Evolutionary conservation across 2,329 filamentous ascomycete genomes (phyloP), one percentile per base, ranked within the genome.

Genomic region (Beauveria medogensis): DNA sequence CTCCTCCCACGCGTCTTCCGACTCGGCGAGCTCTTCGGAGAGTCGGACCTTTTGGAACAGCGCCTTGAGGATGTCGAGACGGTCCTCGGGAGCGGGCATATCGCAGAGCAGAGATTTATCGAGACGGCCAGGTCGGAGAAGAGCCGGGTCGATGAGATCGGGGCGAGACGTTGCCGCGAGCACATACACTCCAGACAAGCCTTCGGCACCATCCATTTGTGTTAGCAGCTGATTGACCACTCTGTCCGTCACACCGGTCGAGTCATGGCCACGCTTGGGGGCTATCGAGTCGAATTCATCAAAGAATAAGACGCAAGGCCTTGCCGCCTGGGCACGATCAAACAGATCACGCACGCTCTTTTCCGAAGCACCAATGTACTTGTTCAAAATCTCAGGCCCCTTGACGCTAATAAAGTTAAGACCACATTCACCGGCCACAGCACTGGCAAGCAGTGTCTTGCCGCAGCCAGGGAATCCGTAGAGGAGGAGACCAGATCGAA

Each of bases 381-480:
- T 99, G 80, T 99, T 99, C 59, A 99, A 77, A 62, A 99, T 97
- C 73, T 99, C 95, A 0, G 94, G 94, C 0, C 94, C 94, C 76
- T 99, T 99, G 69, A 99, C 94, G 46, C 88, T 92, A 74, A 99
- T 99, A 75, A 99, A 99, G 74, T 99, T 99, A 63, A 99, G 85
- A 0, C 93, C 93, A 69, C 93, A 97, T 76, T 99, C 94, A 60
- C 93, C 93, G 14, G 95, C 94, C n/a, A 99, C 93, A 0, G 94
- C 94, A 62, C 91, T 96, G 22, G 95, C 94, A 10, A 99, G 84
- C 9, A 99, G 82, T 0, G 94, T 99, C 76, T 99, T 99, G 64
- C 95, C 95, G 70, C 94, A 97, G 2, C 94, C 94, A 0, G 94
- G 94, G 69, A 90, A 97, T 30, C 94, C 94, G 71, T 99, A 99